phyloP scores from a whole-genome alignment of 345 rosid species.

The Eutrema japonicum region DNA sequence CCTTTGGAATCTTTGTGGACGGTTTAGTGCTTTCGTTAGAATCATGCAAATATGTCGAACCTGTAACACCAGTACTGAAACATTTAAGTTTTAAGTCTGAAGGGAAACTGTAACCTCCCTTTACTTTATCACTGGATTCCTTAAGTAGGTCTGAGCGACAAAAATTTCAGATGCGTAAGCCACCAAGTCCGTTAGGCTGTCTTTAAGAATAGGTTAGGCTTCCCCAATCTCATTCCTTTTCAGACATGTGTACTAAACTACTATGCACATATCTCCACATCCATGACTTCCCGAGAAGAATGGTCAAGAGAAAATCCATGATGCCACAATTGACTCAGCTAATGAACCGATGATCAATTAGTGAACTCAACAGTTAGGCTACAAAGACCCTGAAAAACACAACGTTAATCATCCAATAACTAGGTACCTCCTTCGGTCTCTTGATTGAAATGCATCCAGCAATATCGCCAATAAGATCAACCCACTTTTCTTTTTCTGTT shows the following conservation, averaged over 20 bases:
- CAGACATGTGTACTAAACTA: conserved; percentile 19
- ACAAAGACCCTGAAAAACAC: conserved; percentile 28
- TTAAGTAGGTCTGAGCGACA: conserved; percentile 13
- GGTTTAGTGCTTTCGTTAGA: conserved; percentile 74
- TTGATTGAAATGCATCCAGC: conserved; percentile 91
- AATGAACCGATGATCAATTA: conserved; percentile 26
- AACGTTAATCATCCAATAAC: conserved; percentile 11
- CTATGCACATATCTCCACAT: conserved; percentile 18
- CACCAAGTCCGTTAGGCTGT: conserved; percentile 13
- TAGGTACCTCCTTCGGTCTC: conserved; percentile 92
- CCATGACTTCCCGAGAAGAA: conserved; percentile 26
- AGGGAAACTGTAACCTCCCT: conserved; percentile 20
- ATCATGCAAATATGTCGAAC: conserved; percentile 73
- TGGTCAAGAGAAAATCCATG: conserved; percentile 21
- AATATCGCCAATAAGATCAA: conserved; percentile 79
- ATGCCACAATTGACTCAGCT: conserved; percentile 6
- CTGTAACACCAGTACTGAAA: conserved; percentile 50
- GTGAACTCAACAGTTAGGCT: conserved; percentile 12
- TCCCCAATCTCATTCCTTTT: neutral
- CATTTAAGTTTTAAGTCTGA: conserved; percentile 24
- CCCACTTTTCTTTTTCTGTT: conserved; percentile 90
- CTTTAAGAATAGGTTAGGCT: neutral
- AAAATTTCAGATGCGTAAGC: conserved; percentile 1
- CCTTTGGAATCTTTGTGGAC: conserved; percentile 72
- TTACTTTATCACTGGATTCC: conserved; percentile 11